A percentile compares a stretch with the other conserved stretches of the same genome.
phyloP scores from a whole-genome alignment of 1,139 yeast species.

The Candida buenavistaensis region DNA sequence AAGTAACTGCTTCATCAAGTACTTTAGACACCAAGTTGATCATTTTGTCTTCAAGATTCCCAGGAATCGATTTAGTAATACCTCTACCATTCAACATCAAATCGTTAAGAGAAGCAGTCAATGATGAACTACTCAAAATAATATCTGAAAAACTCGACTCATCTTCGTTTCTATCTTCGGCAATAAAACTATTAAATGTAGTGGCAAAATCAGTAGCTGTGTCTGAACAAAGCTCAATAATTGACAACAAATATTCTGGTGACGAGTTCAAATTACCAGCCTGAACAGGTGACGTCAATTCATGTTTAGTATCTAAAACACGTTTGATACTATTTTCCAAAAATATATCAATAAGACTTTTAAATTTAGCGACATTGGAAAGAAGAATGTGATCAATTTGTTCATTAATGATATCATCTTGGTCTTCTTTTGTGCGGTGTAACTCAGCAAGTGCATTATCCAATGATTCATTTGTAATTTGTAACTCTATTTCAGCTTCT shows the following conservation, averaged over 20 bases:
- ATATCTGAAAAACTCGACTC: conserved; percentile 56
- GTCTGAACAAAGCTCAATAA: conserved; percentile 70
- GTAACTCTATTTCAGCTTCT: conserved; percentile 78
- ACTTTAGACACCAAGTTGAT: conserved; percentile 52
- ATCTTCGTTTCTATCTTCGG: conserved; percentile 75
- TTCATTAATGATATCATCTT: conserved; percentile 56
- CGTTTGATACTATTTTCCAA: conserved; percentile 69
- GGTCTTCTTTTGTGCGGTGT: conserved; percentile 55
- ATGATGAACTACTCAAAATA: conserved; percentile 65
- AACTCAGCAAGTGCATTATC: conserved; percentile 68
- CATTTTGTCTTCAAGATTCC: conserved; percentile 55
- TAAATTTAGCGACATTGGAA: conserved; percentile 52
- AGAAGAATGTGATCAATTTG: conserved; percentile 57
- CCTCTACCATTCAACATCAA: conserved; percentile 74
- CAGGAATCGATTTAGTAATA: conserved; percentile 52
- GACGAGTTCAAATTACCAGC: conserved; percentile 82
- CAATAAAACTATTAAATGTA: conserved; percentile 73
- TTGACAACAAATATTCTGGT: conserved; percentile 68
- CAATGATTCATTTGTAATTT: conserved; percentile 76
- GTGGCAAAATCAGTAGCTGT: conserved; percentile 81
- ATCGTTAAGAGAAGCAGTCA: conserved; percentile 65
- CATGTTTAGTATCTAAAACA: conserved; percentile 72
- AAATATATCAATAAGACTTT: conserved; percentile 69
- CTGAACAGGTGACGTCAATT: conserved; percentile 75
- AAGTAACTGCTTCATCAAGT: conserved; percentile 62